phyloP scores from a whole-genome alignment of 371 early-diverging fungal genomes.

The Blakeslea trispora region DNA sequence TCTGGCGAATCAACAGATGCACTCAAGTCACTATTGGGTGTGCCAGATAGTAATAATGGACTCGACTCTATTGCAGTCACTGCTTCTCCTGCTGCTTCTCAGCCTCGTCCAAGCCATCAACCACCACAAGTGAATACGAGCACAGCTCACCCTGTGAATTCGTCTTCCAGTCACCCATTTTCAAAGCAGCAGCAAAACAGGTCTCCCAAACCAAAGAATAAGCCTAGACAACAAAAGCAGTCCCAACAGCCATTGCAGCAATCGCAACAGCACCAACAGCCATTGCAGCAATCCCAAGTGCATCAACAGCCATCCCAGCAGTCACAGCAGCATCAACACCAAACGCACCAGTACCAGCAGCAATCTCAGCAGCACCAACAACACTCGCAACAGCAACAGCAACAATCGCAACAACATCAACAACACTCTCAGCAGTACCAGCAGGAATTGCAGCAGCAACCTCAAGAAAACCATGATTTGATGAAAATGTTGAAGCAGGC shows the following conservation, averaged over 20 bases:
- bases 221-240: conserved; percentile 5
- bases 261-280: neutral
- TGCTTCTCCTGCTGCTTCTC: conserved; percentile 21
- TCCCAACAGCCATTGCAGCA: neutral
- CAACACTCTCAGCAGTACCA: too few species aligned
- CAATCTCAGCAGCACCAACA: too few species aligned
- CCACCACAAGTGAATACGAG: conserved; percentile 15
- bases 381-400: too few species aligned
- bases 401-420: too few species aligned
- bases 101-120: conserved; percentile 20
- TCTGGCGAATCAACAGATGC: conserved; percentile 22
- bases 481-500: neutral
- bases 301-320: too few species aligned
- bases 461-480: neutral
- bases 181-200: conserved; percentile 16
- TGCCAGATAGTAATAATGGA: neutral
- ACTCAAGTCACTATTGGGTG: conserved; percentile 35
- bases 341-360: too few species aligned
- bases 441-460: too few species aligned
- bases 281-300: too few species aligned
- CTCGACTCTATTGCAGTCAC: neutral
- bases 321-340: too few species aligned
- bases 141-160: conserved; percentile 19
- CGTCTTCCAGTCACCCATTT: neutral
- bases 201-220: conserved; percentile 1